A percentile compares a stretch with the other conserved stretches of the same genome.
These are phyloP conservation scores for Pseudophaeomoniella oleicola DNA, from an alignment of 2,329 filamentous ascomycete species.

Conservation along the genomic window DNA sequence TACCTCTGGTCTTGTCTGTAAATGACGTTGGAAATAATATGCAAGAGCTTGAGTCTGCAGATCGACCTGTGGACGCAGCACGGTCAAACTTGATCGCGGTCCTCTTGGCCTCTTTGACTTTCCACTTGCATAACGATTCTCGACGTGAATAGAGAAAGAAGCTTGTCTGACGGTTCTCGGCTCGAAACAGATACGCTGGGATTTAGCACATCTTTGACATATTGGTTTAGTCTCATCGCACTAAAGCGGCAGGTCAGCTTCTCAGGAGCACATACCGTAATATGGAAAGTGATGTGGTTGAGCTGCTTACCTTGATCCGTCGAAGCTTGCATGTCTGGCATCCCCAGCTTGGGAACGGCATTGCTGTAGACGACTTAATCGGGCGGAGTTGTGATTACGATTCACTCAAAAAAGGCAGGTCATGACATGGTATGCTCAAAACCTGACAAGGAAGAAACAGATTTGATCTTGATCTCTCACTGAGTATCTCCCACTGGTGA, in stretches of 20 bases:
- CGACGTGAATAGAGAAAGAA: constrained; percentile 10
- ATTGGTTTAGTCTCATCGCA: constrained; percentile 14
- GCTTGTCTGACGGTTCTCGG: constrained; percentile 3
- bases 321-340: constrained; percentile 15
- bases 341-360: constrained; percentile 8
- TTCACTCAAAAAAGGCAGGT: too few relatives aligned
- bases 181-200: constrained; percentile 11
- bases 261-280: background rate
- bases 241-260: constrained; percentile 6
- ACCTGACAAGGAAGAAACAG: too few relatives aligned
- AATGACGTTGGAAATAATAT: constrained; percentile 14
- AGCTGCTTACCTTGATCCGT: constrained; percentile 13
- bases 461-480: too few relatives aligned
- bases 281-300: background rate
- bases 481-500: too few relatives aligned
- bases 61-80: constrained; percentile 9
- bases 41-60: constrained; percentile 12
- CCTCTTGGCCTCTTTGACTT: constrained; percentile 17
- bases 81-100: constrained; percentile 13
- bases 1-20: constrained; percentile 8
- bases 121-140: constrained; percentile 17
- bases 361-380: too few relatives aligned
- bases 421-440: too few relatives aligned
- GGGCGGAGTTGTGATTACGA: too few relatives aligned
- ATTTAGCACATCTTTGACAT: constrained; percentile 13